Evolutionary conservation across 768 basidiomycete genomes (phyloP).

Genomic region (Scleroderma citrinum): DNA sequence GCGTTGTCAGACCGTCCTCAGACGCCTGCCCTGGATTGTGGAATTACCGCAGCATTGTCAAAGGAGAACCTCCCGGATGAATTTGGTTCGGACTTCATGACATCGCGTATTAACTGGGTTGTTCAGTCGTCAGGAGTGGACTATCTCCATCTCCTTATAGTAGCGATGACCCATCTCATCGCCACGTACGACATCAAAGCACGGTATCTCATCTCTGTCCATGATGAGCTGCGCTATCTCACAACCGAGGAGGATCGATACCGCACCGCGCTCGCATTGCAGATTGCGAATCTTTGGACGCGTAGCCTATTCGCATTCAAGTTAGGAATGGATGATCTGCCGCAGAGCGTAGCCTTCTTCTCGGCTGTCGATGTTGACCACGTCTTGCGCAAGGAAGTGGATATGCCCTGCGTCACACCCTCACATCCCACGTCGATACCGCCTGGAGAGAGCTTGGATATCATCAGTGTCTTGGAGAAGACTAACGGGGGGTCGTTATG

Average conservation of each 20-base stretch:
- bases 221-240: conserved; percentile 94
- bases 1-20: conserved; percentile 80
- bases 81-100: conserved; percentile 86
- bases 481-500: conserved; percentile 68
- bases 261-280: conserved; percentile 86
- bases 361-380: conserved; percentile 92
- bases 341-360: conserved; percentile 95
- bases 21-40: conserved; percentile 92
- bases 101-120: conserved; percentile 98
- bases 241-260: conserved; percentile 85
- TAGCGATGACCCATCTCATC: conserved; percentile 88
- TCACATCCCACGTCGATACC: conserved; percentile 80
- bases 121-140: conserved; percentile 98
- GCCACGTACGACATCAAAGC: conserved; percentile 78
- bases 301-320: conserved; percentile 84
- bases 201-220: conserved; percentile 92
- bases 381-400: conserved; percentile 91
- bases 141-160: conserved; percentile 94
- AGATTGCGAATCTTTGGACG: conserved; percentile 96
- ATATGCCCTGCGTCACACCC: conserved; percentile 93
- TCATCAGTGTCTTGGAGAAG: conserved; percentile 53
- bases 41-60: conserved; percentile 88
- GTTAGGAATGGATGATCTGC: conserved; percentile 94
- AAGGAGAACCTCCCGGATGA: conserved; percentile 79
- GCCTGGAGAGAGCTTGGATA: conserved; percentile 82